phyloP scores from a whole-genome alignment of 768 basidiomycete genomes.

The Mycena sanguinolenta region DNA sequence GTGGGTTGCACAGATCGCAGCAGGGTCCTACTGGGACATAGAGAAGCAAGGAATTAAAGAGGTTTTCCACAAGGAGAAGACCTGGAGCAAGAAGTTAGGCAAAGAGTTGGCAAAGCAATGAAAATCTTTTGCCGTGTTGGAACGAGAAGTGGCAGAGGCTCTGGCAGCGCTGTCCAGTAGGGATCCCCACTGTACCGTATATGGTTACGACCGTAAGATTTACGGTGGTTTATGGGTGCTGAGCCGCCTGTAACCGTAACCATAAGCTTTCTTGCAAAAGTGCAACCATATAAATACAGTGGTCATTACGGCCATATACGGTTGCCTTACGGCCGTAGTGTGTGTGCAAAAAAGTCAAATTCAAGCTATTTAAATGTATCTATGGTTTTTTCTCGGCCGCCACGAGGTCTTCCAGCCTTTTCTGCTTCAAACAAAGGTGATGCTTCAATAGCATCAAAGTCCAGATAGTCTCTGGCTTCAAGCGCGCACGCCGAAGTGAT shows the following conservation, averaged over 20 bases:
- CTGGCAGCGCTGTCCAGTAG: no score
- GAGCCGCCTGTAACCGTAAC: not conserved
- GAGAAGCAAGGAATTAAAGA: no score
- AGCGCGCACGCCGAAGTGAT: not conserved
- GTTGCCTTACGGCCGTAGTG: not conserved
- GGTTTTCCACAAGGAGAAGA: no score
- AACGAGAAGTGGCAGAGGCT: no score
- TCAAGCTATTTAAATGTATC: not conserved
- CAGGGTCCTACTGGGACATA: no score
- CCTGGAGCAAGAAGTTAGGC: no score
- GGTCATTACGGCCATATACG: not conserved
- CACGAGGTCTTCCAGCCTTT: not conserved
- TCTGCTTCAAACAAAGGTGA: not conserved
- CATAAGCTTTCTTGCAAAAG: not conserved
- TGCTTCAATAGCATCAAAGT: constrained; percentile 7
- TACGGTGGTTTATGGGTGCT: not conserved
- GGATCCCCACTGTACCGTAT: no score
- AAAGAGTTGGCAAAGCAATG: no score
- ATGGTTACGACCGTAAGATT: no score
- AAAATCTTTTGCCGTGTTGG: no score
- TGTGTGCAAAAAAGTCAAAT: not conserved
- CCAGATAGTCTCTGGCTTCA: constrained; percentile 1
- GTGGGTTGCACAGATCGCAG: no score
- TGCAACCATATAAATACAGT: not conserved
- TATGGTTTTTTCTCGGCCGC: not conserved